Base-by-base conservation (phyloP, 2,329 filamentous ascomycete genomes). In the Coniochaeta ligniaria region DNA sequence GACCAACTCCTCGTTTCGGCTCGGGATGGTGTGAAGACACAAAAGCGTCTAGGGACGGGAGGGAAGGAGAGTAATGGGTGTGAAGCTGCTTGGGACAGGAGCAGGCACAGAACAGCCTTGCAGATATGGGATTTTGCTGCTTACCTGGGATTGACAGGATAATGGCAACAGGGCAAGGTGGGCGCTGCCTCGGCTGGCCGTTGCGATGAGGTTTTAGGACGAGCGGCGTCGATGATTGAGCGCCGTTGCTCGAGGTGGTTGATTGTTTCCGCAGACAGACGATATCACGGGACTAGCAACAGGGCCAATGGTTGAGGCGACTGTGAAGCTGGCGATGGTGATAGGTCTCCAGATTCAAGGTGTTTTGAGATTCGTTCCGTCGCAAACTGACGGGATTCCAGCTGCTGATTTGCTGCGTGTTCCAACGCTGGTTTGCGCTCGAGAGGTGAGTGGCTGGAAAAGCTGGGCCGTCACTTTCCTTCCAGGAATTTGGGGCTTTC, bases 231-330 rank as follows among this genome's bases (percentile, higher is more conserved):
- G 67, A 66, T 72, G 69, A 72, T 73, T 70, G 70, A 72, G 62
- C 69, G 64, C 63, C 63, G 59, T 59, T 59, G 63, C n/a, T 67
- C 59, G 66, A 65, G 65, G 59, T 66, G 65, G 66, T 68, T 68
- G 70, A 74, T 72, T 70, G 68, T 67, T 65, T 78, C 76, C 76
- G 77, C 77, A 79, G 77, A 66, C 62, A 64, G 67, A 61, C 62
- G 67, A 63, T 73, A 81, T 84, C 82, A 84, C 80, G 80, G 83
- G 82, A 83, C 75, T 63, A 66, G 66, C 62, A 61, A 62, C 62
- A 70, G 65, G 72, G 68, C 80, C 81, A 84, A 84, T 83, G 68
- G 68, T 72, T 72, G 72, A 59, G 66, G 65, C 70, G 72, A 79
- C 66, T 68, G 63, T 63, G 71, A 73, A 67, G 74, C 68, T 79